phyloP scores from a whole-genome alignment of 768 basidiomycete genomes.

The Amanita jacksonii region DNA sequence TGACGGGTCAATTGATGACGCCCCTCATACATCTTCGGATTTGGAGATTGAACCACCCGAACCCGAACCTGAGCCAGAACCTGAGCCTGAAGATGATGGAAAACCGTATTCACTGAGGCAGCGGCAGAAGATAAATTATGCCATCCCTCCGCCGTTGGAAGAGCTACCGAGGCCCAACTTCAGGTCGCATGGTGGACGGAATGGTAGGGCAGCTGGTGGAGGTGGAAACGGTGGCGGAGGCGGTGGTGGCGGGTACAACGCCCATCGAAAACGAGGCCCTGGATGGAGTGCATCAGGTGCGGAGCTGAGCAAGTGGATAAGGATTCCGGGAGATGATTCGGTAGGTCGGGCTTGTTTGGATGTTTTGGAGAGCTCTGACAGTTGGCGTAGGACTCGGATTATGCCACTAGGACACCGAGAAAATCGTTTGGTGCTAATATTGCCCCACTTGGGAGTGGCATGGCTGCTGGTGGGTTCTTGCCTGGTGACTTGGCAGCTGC shows the following conservation, averaged over 20 bases:
- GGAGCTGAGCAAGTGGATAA: constrained; percentile 72
- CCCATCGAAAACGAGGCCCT: constrained; percentile 32
- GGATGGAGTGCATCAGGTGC: constrained; percentile 79
- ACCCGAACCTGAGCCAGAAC: constrained; percentile 35
- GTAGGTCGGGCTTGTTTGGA: constrained; percentile 22
- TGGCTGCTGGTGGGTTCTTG: constrained; percentile 47
- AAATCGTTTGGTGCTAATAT: constrained; percentile 46
- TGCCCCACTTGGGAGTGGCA: constrained; percentile 45
- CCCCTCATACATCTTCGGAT: constrained; percentile 35
- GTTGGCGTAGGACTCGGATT: constrained; percentile 57
- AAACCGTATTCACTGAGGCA: constrained; percentile 59
- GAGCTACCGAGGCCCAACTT: constrained; percentile 49
- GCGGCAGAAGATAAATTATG: constrained; percentile 66
- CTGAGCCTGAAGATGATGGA: constrained; percentile 39
- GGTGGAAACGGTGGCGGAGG: constrained; percentile 22
- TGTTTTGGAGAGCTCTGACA: neutral
- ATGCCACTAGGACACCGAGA: constrained; percentile 53
- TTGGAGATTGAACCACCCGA: constrained; percentile 30
- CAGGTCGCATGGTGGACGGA: constrained; percentile 20
- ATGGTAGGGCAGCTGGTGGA: constrained; percentile 16
- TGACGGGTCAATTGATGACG: constrained; percentile 52
- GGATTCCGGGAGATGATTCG: constrained; percentile 63
- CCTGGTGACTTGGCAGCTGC: constrained; percentile 58
- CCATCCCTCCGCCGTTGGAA: constrained; percentile 74
- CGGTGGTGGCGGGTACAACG: constrained; percentile 22